phyloP scores from a whole-genome alignment of 139 green algal species.

The Mesotaenium endlicherianum region DNA sequence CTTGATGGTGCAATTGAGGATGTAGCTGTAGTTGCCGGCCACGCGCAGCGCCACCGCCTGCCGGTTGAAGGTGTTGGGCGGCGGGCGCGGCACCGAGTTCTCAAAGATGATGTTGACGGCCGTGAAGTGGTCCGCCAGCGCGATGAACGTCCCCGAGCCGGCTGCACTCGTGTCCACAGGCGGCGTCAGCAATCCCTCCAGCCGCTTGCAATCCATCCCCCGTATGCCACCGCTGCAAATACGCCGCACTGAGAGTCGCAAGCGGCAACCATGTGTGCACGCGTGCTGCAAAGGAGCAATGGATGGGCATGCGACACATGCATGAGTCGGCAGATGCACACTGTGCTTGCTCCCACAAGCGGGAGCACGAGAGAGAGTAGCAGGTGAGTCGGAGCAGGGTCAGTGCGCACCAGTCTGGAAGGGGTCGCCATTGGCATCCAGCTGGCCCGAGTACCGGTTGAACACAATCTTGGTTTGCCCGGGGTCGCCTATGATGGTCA shows the following conservation, averaged over 20 bases:
- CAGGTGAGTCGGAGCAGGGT: not conserved
- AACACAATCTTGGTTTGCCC: not conserved
- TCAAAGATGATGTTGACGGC: conserved; percentile 21
- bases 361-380: too few species aligned
- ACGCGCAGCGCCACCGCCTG: conserved; percentile 34
- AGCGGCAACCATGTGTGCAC: too few species aligned
- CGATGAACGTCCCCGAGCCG: not conserved
- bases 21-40: not conserved
- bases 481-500: conserved; percentile 13
- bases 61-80: not conserved
- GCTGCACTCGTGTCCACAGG: not conserved
- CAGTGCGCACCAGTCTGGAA: not conserved
- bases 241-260: too few species aligned
- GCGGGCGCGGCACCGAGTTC: not conserved
- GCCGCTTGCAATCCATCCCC: too few species aligned
- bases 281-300: too few species aligned
- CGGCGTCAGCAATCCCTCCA: not conserved
- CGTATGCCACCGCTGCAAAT: too few species aligned
- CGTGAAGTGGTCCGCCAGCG: conserved; percentile 22
- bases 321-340: too few species aligned
- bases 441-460: not conserved
- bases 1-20: conserved; percentile 13
- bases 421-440: conserved; percentile 5
- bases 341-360: too few species aligned
- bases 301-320: too few species aligned